phyloP scores from a whole-genome alignment of 2,329 filamentous ascomycete genomes.

The Leptodontidium sp. region DNA sequence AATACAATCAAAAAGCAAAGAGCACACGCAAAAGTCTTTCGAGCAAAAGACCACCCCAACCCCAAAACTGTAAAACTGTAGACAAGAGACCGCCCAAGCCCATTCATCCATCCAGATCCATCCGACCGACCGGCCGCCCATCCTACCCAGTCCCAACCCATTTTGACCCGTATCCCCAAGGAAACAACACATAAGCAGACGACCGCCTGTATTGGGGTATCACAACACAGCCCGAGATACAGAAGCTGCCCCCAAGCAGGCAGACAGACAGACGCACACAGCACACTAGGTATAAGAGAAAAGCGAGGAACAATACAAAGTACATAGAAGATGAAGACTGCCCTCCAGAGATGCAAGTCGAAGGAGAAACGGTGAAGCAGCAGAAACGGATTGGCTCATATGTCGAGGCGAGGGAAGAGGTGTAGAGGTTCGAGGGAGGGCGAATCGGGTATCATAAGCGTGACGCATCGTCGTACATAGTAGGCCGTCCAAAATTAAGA shows the following conservation, averaged over 20 bases:
- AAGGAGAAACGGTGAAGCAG: background rate
- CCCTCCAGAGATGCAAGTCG: slow-evolving; percentile 16
- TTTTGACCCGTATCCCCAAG: slow-evolving; percentile 7
- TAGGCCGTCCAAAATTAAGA: slow-evolving; percentile 1
- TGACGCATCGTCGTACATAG: background rate
- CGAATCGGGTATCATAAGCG: background rate
- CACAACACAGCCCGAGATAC: background rate
- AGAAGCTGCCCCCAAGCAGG: background rate
- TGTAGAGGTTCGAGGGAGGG: background rate
- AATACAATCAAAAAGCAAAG: background rate
- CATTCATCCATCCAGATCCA: background rate
- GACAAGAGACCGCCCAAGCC: background rate
- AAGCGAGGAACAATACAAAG: slow-evolving; percentile 15
- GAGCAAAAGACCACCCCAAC: slow-evolving; percentile 9
- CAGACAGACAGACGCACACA: background rate
- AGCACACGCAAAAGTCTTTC: background rate
- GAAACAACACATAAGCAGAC: background rate
- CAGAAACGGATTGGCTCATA: background rate
- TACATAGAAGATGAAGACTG: slow-evolving; percentile 4
- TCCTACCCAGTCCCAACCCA: background rate
- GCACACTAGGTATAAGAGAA: background rate
- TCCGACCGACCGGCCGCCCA: background rate
- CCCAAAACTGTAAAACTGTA: background rate
- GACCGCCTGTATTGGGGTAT: background rate
- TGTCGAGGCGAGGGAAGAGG: background rate